Percentiles rank a stretch among this genome's conserved stretches.
These are phyloP conservation scores for Xylaria sp. DNA, from an alignment of 495 filamentous ascomycete species.

Conservation along the genomic window DNA sequence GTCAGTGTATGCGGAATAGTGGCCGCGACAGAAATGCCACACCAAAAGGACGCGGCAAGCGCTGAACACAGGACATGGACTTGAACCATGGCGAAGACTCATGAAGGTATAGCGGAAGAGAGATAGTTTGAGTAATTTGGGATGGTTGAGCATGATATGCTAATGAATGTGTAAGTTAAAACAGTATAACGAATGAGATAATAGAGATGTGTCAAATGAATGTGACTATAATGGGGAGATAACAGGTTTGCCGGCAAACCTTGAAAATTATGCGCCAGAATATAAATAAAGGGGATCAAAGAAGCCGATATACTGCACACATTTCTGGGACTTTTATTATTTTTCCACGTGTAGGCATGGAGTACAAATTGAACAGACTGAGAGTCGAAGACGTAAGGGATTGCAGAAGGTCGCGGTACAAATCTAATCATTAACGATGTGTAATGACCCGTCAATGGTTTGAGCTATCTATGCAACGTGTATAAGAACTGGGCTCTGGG, in stretches of 20 bases:
- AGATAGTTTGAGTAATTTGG: background rate
- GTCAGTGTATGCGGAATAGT: background rate
- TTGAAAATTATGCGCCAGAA: background rate
- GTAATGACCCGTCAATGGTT: background rate
- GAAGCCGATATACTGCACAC: background rate
- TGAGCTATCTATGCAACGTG: background rate
- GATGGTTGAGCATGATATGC: background rate
- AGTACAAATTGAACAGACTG: background rate
- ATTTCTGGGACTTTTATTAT: background rate
- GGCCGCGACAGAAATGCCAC: background rate
- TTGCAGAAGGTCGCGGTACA: background rate
- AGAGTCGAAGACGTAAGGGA: background rate
- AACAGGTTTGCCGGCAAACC: slow-evolving; percentile 5
- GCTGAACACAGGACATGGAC: background rate
- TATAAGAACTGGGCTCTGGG: too few species aligned
- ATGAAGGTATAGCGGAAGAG: background rate
- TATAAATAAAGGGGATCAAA: background rate
- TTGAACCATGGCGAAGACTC: background rate
- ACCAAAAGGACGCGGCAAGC: background rate
- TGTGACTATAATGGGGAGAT: background rate
- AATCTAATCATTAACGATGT: too few species aligned
- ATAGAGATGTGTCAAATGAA: background rate
- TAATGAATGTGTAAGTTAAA: background rate
- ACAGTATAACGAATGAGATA: background rate
- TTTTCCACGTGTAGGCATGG: background rate